Conservation (phyloP, 768 basidiomycete genomes). For the Kwoniella europaea region DNA sequence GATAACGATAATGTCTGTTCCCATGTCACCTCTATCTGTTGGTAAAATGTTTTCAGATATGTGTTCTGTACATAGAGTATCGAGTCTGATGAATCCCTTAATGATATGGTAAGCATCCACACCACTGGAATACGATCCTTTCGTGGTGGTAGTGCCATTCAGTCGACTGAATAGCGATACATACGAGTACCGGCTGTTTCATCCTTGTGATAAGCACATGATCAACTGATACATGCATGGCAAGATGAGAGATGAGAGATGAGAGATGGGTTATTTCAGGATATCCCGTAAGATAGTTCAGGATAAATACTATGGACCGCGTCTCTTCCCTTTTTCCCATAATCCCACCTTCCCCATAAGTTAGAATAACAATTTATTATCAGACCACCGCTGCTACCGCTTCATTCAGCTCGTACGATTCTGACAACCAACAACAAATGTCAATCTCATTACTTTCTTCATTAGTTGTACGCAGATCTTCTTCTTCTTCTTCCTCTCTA, state of each 20-base stretch:
- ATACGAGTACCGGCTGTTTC: not conserved
- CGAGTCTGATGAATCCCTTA: not conserved
- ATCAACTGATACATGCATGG: slow-evolving; percentile 2
- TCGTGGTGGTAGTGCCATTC: not conserved
- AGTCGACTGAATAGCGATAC: not conserved
- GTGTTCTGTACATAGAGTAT: not conserved
- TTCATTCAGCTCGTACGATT: slow-evolving; percentile 8
- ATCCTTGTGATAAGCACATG: not conserved
- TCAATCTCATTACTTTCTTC: not conserved
- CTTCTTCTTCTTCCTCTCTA: not conserved
- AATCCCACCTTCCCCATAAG: not conserved
- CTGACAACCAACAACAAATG: not conserved
- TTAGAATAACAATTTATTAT: not conserved
- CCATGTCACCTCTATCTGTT: not conserved
- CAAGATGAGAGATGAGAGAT: not conserved
- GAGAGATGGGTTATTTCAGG: not conserved
- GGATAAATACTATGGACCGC: slow-evolving; percentile 6
- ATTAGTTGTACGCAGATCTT: not conserved
- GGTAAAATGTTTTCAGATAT: not conserved
- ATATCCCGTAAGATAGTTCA: not conserved
- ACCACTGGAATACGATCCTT: too few species aligned
- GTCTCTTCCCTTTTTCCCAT: slow-evolving; percentile 12
- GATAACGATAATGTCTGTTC: slow-evolving; percentile 1
- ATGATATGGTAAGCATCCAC: too few species aligned
- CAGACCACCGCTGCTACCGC: not conserved